Percentiles rank a stretch among this genome's conserved stretches.
phyloP scores from a whole-genome alignment of 306 rosid genomes.

The Cicer judaicum region DNA sequence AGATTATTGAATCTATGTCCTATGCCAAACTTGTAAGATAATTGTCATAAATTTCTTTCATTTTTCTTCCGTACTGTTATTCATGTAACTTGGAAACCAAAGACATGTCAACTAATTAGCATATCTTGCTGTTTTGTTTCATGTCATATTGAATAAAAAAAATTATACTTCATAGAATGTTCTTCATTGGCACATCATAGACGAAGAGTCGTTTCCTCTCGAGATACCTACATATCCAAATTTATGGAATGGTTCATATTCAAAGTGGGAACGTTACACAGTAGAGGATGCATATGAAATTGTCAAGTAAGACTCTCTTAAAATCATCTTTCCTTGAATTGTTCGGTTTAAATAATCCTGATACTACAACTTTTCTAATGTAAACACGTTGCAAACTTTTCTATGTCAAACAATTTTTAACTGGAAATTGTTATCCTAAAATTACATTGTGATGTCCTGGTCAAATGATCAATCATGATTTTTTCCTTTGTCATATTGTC shows the following conservation, averaged over 20 bases:
- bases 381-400: conserved; percentile 7
- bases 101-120: conserved; percentile 25
- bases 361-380: conserved; percentile 3
- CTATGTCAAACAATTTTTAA: conserved; percentile 21
- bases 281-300: conserved; percentile 89
- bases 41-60: conserved; percentile 28
- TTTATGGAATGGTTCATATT: conserved; percentile 91
- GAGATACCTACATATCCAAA: conserved; percentile 91
- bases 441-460: conserved; percentile 7
- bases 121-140: conserved; percentile 31
- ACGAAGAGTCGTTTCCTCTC: conserved; percentile 84
- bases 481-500: conserved; percentile 25
- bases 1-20: conserved; percentile 89
- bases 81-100: conserved; percentile 28
- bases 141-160: conserved; percentile 56
- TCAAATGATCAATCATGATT: conserved; percentile 30
- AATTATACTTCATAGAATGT: conserved; percentile 74
- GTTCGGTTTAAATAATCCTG: not conserved
- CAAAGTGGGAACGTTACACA: conserved; percentile 92
- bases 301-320: conserved; percentile 71
- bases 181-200: conserved; percentile 97
- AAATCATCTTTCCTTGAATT: conserved; percentile 26
- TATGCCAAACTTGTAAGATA: conserved; percentile 90
- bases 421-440: conserved; percentile 8
- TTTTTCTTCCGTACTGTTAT: conserved; percentile 14